Evolutionary conservation across 1,284 basidiomycete species (phyloP).

Genomic region (Moesziomyces antarcticus): DNA sequence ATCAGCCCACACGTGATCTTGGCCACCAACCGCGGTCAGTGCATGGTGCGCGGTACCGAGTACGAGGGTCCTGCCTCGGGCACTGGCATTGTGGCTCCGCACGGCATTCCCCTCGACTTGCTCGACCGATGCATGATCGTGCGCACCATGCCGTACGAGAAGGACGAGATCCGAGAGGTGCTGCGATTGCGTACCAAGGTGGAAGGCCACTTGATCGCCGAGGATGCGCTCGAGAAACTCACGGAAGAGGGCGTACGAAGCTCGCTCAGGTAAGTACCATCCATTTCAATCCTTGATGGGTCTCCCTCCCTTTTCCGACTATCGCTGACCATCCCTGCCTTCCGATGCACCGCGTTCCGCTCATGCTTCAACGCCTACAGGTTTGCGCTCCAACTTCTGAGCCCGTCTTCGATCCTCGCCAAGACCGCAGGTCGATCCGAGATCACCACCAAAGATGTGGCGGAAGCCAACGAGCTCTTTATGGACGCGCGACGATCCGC

Average conservation of each 20-base stretch:
- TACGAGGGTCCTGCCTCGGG: constrained; percentile 68
- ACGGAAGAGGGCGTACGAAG: constrained; percentile 84
- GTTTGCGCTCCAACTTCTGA: constrained; percentile 90
- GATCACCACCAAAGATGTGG: constrained; percentile 86
- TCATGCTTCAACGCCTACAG: constrained; percentile 69
- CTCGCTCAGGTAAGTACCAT: constrained; percentile 77
- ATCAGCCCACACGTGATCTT: constrained; percentile 97
- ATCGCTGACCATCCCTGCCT: constrained; percentile 1
- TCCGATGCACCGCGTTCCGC: not conserved
- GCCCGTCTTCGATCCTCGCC: constrained; percentile 90
- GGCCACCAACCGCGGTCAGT: constrained; percentile 93
- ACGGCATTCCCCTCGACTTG: constrained; percentile 93
- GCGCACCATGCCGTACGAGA: constrained; percentile 85
- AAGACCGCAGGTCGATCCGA: constrained; percentile 80
- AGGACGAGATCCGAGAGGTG: constrained; percentile 87
- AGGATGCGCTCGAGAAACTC: constrained; percentile 82
- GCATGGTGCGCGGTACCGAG: constrained; percentile 88
- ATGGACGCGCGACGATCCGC: constrained; percentile 80
- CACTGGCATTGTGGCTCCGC: constrained; percentile 85
- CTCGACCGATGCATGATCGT: constrained; percentile 97
- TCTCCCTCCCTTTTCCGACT: not conserved
- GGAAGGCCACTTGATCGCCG: constrained; percentile 82
- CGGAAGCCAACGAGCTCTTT: constrained; percentile 86
- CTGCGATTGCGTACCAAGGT: constrained; percentile 85
- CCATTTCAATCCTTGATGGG: not conserved